These are phyloP conservation scores for Globisporangium lucens DNA, from an alignment of 352 stramenopile genomes.

Conservation along the genomic window DNA sequence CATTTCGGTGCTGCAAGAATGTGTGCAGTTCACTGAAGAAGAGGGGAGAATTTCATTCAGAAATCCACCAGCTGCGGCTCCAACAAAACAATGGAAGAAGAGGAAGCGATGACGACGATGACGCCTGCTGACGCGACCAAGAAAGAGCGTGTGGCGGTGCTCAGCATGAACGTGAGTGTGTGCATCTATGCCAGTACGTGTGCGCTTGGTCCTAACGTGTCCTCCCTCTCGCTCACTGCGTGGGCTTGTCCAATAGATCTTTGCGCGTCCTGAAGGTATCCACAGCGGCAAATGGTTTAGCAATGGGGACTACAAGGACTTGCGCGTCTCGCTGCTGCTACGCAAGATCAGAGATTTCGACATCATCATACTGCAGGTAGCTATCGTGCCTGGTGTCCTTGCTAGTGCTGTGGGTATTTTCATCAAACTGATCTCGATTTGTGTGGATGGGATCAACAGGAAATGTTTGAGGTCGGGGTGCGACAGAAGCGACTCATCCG, in stretches of 20 bases:
- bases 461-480: constrained; percentile 75
- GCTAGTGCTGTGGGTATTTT: background rate
- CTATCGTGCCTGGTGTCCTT: background rate
- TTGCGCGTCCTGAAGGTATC: constrained; percentile 71
- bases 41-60: background rate
- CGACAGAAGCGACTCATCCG: constrained; percentile 56
- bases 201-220: background rate
- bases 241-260: constrained; percentile 41
- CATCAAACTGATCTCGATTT: background rate
- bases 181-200: background rate
- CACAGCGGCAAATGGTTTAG: constrained; percentile 73
- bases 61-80: background rate
- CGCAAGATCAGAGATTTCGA: constrained; percentile 74
- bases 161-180: constrained; percentile 66
- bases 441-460: constrained; percentile 23
- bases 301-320: constrained; percentile 70
- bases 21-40: background rate
- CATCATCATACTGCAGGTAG: constrained; percentile 61
- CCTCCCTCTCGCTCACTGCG: background rate
- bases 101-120: constrained; percentile 5
- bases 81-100: background rate
- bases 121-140: constrained; percentile 5
- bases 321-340: constrained; percentile 60
- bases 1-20: constrained; percentile 2
- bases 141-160: constrained; percentile 54